These are phyloP conservation scores for Penicillium mononematosum DNA, from an alignment of 495 filamentous ascomycete species.

Conservation along the genomic window DNA sequence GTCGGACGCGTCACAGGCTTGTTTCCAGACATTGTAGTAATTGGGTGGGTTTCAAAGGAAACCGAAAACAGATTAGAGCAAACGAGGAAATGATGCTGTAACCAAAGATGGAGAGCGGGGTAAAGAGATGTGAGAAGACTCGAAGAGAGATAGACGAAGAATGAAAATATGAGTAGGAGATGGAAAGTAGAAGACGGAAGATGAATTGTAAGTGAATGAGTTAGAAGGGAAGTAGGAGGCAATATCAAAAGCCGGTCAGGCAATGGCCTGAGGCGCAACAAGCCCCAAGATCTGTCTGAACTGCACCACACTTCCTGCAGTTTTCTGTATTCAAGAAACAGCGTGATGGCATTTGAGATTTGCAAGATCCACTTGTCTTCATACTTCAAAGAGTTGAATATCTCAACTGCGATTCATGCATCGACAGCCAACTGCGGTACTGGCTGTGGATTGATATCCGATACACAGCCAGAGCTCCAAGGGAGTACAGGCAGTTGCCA, in stretches of 20 bases:
- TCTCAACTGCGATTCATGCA: not conserved
- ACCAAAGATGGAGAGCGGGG: not conserved
- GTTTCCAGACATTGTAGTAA: not conserved
- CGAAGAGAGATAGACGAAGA: too few species aligned
- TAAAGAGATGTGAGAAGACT: not conserved
- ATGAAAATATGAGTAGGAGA: not conserved
- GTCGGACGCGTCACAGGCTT: not conserved
- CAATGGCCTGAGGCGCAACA: not conserved
- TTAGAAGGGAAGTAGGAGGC: not conserved
- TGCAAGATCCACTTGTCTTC: constrained; percentile 1
- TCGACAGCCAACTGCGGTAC: not conserved
- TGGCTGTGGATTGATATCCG: not conserved
- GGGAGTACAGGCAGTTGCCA: not conserved
- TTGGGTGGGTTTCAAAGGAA: not conserved
- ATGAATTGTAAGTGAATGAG: not conserved
- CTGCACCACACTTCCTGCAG: too few species aligned
- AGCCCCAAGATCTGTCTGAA: not conserved
- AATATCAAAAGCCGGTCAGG: not conserved
- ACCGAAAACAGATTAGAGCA: not conserved
- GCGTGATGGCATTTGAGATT: not conserved
- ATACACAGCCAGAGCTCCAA: not conserved
- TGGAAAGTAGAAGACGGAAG: not conserved
- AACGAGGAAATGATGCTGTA: not conserved
- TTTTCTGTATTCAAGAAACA: not conserved
- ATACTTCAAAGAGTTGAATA: not conserved